Percentiles rank a stretch among this genome's conserved stretches.
phyloP scores from a whole-genome alignment of 306 rosid species.

The Trifolium repens region DNA sequence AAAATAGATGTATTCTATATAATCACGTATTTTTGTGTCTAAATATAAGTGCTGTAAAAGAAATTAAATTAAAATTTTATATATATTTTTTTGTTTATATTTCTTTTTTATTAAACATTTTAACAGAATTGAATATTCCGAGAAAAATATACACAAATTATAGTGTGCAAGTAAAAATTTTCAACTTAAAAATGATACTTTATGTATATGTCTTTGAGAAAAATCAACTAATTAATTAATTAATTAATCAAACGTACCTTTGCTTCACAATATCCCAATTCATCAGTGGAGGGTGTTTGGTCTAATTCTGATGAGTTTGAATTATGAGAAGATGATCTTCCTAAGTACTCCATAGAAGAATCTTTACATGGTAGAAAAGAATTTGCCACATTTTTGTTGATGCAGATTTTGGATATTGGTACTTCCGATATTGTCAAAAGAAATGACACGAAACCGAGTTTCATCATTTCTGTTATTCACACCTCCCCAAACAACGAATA shows the following conservation, averaged over 20 bases:
- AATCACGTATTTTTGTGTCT: too few species aligned
- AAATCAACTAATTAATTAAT: too few species aligned
- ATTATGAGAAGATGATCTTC: not conserved
- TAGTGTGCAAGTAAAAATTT: not conserved
- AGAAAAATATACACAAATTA: not conserved
- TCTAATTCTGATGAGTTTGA: constrained; percentile 18
- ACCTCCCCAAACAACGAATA: not conserved
- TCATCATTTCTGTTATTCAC: constrained; percentile 57
- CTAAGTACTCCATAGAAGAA: not conserved
- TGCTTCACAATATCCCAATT: constrained; percentile 47
- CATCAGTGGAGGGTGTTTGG: constrained; percentile 2
- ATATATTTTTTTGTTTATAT: too few species aligned
- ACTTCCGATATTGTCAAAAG: constrained; percentile 57
- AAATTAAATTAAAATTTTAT: too few species aligned
- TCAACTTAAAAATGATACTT: not conserved
- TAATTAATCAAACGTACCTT: constrained; percentile 39
- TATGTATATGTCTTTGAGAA: not conserved
- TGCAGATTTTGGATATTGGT: constrained; percentile 68
- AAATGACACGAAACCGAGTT: constrained; percentile 63
- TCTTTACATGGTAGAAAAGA: constrained; percentile 61
- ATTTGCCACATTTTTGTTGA: constrained; percentile 45
- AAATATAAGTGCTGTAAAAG: too few species aligned
- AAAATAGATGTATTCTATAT: too few species aligned
- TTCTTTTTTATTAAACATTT: too few species aligned
- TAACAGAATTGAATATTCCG: too few species aligned